Base-by-base conservation (phyloP, 179 eudicot species). In the Carnegiea gigantea region DNA sequence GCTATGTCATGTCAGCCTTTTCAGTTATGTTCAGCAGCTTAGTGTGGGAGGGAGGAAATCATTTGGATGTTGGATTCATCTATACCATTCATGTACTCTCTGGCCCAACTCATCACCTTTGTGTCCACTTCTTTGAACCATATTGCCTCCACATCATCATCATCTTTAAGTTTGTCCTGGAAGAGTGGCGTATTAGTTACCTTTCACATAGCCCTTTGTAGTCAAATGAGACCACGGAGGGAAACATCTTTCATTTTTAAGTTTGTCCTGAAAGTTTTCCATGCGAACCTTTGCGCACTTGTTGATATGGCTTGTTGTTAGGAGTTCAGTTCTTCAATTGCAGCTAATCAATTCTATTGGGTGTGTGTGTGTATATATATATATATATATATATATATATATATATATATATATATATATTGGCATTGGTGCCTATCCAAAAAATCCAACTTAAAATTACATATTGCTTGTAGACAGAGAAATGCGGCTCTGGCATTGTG, bases 401-500 rank as follows among this genome's bases (percentile, higher is more conserved):
- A n/a, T n/a, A n/a, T n/a, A n/a, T n/a, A n/a, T n/a, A n/a, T n/a
- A 3, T 33, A 68, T 26, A 68, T 26, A 11, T 14, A 12, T 26
- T 67, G 38, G 18, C 40, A 67, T 1, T 28, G 20, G 17, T 23
- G 24, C 28, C 20, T 17, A 11, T 67, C 26, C 68, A 40, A 62
- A 67, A 67, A 67, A 28, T 30, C 77, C 76, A 77, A 82, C 51
- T 72, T 36, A 73, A 20, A 77, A 24, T 83, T 86, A 78, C 70
- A 72, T 82, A 77, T 85, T 84, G 77, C 71, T 82, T 86, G 85
- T 89, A 96, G 99, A 96, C 99, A 33, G 97, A 96, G 86, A 96
- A 92, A 86, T 96, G 99, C 81, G 99, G 99, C 79, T 87, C 95
- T 70, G 99, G 98, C 78, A 87, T 96, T 82, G 97, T 94, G 81